phyloP scores from a whole-genome alignment of 768 basidiomycete genomes.

The Suillus alpinus region DNA sequence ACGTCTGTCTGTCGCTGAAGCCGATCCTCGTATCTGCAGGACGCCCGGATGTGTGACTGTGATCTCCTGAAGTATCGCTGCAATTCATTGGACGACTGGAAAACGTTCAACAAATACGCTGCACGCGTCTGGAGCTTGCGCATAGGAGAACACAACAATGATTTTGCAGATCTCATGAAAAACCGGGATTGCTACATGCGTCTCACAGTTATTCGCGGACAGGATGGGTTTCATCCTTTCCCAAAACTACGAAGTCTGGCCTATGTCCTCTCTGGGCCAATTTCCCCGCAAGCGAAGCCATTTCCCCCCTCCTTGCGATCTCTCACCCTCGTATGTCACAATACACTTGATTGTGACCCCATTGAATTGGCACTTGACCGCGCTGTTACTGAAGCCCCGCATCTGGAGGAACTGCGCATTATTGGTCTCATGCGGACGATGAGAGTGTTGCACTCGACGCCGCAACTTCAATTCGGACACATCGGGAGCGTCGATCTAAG shows the following conservation, averaged over 20 bases:
- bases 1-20: background rate
- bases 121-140: constrained; percentile 2
- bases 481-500: constrained; percentile 2
- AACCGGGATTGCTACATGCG: background rate
- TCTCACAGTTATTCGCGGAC: constrained; percentile 3
- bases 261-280: constrained; percentile 4
- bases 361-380: background rate
- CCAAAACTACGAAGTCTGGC: constrained; percentile 3
- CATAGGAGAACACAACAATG: background rate
- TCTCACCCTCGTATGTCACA: constrained; percentile 2
- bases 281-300: constrained; percentile 1
- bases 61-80: background rate
- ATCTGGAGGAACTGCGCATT: background rate
- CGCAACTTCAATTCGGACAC: background rate
- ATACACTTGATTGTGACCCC: background rate
- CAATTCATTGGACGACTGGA: constrained; percentile 1
- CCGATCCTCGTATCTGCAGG: background rate
- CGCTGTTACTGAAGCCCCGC: background rate
- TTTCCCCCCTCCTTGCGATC: constrained; percentile 6
- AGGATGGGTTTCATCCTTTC: background rate
- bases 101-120: constrained; percentile 7
- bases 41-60: background rate
- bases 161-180: background rate
- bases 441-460: background rate
- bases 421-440: background rate